phyloP scores from a whole-genome alignment of 768 basidiomycete genomes.

The Fibroporia radiculosa region DNA sequence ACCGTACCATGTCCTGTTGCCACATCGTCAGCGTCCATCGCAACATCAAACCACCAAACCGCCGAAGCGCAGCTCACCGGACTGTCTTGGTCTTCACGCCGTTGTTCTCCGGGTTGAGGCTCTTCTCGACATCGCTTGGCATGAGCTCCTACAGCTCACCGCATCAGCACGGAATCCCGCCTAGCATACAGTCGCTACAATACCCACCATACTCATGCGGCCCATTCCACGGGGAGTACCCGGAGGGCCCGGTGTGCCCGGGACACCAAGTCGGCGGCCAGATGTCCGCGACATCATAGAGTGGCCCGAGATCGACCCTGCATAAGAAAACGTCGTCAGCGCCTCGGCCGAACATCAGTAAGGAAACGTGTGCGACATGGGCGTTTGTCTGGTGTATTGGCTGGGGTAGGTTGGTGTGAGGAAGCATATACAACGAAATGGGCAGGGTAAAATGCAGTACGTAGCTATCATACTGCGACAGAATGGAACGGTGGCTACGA shows the following conservation, averaged over 20 bases:
- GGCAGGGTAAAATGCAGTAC: too few relatives aligned
- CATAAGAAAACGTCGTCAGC: conserved; percentile 3
- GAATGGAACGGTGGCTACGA: too few relatives aligned
- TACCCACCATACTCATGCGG: conserved; percentile 11
- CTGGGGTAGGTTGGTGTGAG: too few relatives aligned
- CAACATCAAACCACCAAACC: neutral
- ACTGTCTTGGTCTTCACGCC: conserved; percentile 14
- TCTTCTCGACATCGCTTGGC: conserved; percentile 16
- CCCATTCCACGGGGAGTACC: conserved; percentile 23
- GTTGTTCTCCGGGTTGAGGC: conserved; percentile 10
- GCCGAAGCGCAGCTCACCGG: too few relatives aligned
- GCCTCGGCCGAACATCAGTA: neutral
- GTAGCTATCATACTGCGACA: too few relatives aligned
- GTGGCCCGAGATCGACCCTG: conserved; percentile 32
- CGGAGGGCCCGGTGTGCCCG: conserved; percentile 17
- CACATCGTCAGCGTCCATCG: neutral
- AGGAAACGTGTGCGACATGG: too few relatives aligned
- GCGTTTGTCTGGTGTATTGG: too few relatives aligned
- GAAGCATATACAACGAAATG: too few relatives aligned
- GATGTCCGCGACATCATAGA: conserved; percentile 23
- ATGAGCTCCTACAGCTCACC: conserved; percentile 15
- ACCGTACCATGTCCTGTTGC: conserved; percentile 54
- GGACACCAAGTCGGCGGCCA: conserved; percentile 9
- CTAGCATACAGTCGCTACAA: neutral
- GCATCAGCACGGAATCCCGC: neutral